Conservation (phyloP, 2,329 filamentous ascomycete species). For the Aureobasidium namibiae region DNA sequence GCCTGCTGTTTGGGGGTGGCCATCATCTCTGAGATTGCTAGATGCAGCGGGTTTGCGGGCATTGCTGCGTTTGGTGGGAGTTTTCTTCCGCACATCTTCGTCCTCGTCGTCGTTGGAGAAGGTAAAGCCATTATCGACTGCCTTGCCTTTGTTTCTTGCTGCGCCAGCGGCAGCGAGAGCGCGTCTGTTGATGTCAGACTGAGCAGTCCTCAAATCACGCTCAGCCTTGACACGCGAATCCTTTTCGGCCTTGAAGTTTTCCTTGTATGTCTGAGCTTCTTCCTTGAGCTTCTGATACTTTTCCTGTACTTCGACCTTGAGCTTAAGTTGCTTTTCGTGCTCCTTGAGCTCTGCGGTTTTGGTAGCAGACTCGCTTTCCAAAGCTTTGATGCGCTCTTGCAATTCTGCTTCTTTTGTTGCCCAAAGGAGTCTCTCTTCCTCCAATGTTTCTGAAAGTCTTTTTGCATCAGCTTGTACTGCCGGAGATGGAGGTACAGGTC, state of each 20-base stretch:
- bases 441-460: not conserved
- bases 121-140: not conserved
- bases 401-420: not conserved
- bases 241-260: not conserved
- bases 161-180: not conserved
- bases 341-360: not conserved
- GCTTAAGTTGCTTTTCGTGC: not conserved
- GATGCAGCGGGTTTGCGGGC: not conserved
- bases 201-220: not conserved
- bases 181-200: not conserved
- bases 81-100: not conserved
- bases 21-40: not conserved
- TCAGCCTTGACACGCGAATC: not conserved
- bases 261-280: not conserved
- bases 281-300: not conserved
- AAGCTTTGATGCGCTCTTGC: not conserved
- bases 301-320: not conserved
- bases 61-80: not conserved
- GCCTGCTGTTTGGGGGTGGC: not conserved
- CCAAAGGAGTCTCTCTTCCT: not conserved
- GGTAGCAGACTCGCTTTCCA: not conserved
- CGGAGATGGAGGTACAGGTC: not conserved
- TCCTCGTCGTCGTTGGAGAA: not conserved
- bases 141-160: not conserved
- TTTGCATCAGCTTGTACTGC: not conserved